A percentile compares a stretch with the other conserved stretches of the same genome.
Conservation (phyloP, 108 stramenopile genomes). For the Poteriospumella lacustris region DNA sequence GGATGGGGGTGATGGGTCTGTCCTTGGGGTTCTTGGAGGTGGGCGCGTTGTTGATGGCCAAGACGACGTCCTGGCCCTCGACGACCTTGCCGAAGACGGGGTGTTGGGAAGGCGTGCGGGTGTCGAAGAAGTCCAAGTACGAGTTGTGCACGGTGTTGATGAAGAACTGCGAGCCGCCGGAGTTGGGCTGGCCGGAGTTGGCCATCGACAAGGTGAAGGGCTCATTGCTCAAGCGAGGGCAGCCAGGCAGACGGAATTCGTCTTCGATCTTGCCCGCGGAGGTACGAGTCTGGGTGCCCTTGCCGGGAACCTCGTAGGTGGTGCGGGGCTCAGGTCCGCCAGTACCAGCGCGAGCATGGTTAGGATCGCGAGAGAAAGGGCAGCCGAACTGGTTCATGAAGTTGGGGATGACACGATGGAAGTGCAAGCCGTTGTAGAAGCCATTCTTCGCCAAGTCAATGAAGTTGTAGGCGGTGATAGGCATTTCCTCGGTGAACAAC, state of each 20-base stretch:
- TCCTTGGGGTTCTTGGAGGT: constrained; percentile 3
- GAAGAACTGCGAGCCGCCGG: constrained; percentile 65
- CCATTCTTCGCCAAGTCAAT: constrained; percentile 61
- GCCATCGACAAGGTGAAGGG: constrained; percentile 54
- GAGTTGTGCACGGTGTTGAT: constrained; percentile 64
- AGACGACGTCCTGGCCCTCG: constrained; percentile 47
- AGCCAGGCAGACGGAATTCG: constrained; percentile 45
- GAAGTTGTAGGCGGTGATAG: constrained; percentile 61
- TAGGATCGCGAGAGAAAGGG: constrained; percentile 53
- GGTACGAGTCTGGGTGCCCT: neutral
- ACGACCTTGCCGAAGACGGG: constrained; percentile 68
- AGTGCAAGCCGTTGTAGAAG: constrained; percentile 66
- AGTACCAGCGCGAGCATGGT: constrained; percentile 55
- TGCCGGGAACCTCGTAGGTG: no score
- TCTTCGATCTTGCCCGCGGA: constrained; percentile 56
- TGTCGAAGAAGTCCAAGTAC: constrained; percentile 68
- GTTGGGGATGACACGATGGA: constrained; percentile 69
- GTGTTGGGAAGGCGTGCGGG: constrained; percentile 52
- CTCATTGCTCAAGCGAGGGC: constrained; percentile 51
- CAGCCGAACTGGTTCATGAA: constrained; percentile 65
- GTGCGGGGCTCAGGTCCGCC: constrained; percentile 47
- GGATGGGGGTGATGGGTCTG: neutral
- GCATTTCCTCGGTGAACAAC: constrained; percentile 57
- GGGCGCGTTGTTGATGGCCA: constrained; percentile 5
- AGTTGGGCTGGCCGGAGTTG: constrained; percentile 48